Conservation (phyloP, 352 stramenopile genomes). For the Pythium periplocum region DNA sequence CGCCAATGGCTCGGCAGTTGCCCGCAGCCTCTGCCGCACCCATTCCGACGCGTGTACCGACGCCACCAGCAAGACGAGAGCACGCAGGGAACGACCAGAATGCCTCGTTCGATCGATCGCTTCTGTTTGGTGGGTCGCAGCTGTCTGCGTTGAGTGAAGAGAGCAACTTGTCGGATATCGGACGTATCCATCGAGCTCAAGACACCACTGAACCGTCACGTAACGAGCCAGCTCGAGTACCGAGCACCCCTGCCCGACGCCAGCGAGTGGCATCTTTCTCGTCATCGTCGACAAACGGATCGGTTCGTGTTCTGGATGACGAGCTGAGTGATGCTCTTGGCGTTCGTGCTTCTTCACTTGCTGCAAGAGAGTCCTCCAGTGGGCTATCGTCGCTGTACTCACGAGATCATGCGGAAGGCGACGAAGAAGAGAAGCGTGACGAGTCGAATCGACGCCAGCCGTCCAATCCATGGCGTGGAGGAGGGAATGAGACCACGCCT, state of each 20-base stretch:
- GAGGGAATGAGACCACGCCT: not conserved
- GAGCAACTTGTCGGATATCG: no score
- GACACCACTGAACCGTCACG: no score
- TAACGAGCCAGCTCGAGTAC: no score
- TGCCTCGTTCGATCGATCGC: constrained; percentile 45
- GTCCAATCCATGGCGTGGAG: no score
- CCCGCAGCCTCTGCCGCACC: no score
- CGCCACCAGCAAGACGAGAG: not conserved
- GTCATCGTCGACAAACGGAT: constrained; percentile 10
- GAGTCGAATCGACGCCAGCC: no score
- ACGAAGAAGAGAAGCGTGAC: constrained; percentile 1
- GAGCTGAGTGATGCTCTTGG: constrained; percentile 59
- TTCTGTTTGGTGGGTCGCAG: constrained; percentile 41
- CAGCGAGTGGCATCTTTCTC: constrained; percentile 5
- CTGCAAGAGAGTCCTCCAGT: no score
- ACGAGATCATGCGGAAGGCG: not conserved
- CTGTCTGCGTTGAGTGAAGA: constrained; percentile 20
- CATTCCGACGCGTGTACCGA: no score
- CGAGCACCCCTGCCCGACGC: no score
- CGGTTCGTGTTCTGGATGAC: constrained; percentile 30
- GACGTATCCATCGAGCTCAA: no score
- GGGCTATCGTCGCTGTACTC: not conserved
- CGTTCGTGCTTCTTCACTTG: constrained; percentile 9
- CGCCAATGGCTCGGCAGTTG: no score
- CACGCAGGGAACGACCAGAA: constrained; percentile 2